These are phyloP conservation scores for Helicosporidium sp. DNA, from an alignment of 139 green algal genomes.

Conservation along the genomic window DNA sequence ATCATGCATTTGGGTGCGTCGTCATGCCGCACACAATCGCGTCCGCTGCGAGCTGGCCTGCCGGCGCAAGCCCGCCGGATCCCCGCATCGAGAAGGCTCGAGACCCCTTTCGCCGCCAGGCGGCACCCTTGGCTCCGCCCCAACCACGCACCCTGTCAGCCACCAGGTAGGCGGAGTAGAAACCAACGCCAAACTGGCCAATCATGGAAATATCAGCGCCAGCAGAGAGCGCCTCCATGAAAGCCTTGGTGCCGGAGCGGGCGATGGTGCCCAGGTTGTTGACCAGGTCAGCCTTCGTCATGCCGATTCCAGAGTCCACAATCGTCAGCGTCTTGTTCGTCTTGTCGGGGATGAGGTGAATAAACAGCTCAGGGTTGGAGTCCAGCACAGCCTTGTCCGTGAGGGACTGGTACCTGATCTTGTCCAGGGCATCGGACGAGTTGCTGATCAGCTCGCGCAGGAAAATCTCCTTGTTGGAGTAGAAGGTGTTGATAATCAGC, in stretches of 20 bases:
- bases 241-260: constrained; percentile 92
- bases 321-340: constrained; percentile 88
- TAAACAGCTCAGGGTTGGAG: constrained; percentile 47
- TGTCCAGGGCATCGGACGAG: constrained; percentile 89
- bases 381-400: constrained; percentile 96
- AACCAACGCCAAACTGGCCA: constrained; percentile 98
- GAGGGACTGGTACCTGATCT: constrained; percentile 88
- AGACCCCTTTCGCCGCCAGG: too few species aligned
- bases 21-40: too few species aligned
- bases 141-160: constrained; percentile 53
- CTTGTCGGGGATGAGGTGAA: constrained; percentile 83
- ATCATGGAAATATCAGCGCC: constrained; percentile 99
- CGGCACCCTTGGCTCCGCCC: too few species aligned
- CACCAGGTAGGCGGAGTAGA: constrained; percentile 99
- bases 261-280: constrained; percentile 99
- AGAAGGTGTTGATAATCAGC: constrained; percentile 96
- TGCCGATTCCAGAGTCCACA: constrained; percentile 85
- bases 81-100: too few species aligned
- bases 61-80: too few species aligned
- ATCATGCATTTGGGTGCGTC: too few species aligned
- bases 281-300: constrained; percentile 94
- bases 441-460: constrained; percentile 93
- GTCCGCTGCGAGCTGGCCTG: too few species aligned
- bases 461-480: constrained; percentile 97
- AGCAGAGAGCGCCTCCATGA: constrained; percentile 97